Base-by-base conservation (phyloP, 2,329 filamentous ascomycete genomes). In the Calonectria pteridis region DNA sequence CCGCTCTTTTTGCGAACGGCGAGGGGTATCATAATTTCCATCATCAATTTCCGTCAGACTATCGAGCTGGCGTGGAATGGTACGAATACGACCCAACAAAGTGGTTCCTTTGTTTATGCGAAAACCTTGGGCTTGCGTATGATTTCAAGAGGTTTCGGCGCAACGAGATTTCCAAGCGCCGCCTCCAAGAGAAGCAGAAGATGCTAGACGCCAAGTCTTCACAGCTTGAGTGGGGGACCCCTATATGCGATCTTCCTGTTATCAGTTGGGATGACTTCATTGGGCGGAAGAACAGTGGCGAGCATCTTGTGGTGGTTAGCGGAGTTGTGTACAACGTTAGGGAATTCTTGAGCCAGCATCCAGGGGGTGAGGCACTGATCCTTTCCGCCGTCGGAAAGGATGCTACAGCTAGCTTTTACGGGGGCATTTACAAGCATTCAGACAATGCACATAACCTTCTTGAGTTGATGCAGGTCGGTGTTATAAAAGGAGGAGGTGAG, bases 21-120 rank as follows among this genome's bases (percentile, higher is more conserved):
- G 95, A 95, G 86, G 95, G 95, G 46, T 97, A 97, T 88, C 95
- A 97, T 90, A 97, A 97, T 90, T 97, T 97, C 90, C 95, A 97
- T 87, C 95, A 97, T 89, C 94, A 97, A 85, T 97, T 97, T 87
- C 95, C 95, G 69, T 96, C 94, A 18, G 95, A 97, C 85, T 97
- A 97, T 91, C 94, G 95, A 83, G 97, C 97, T 84, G 95, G 94
- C 75, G 96, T 97, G 79, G 89, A 95, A 86, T 97, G 95, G 94
- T 93, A 92, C 87, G 94, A 97, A 82, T 97, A 97, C 82, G 95
- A 97, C 84, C 95, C 95, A 62, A 97, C 95, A 84, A 97, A 97
- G 88, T 97, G 94, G 94, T 90, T 87, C 83, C 97, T 97, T 88
- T 94, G 92, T 92, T 81, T 89, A 72, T 96, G 93, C 93, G 96